Base-by-base conservation (phyloP, 169 alveolate species). In the Cryptosporidium andersoni region DNA sequence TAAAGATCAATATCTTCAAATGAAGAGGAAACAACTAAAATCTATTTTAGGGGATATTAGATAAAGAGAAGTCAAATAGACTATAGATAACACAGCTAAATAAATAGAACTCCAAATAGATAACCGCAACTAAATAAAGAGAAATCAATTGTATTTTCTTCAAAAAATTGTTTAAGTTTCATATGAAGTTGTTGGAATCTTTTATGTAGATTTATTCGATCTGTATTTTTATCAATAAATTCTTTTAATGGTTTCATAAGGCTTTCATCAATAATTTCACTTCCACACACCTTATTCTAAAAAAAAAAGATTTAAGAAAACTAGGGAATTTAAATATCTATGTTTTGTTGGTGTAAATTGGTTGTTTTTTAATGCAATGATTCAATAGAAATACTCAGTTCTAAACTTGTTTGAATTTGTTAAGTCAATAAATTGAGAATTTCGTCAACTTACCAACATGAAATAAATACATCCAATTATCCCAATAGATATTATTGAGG, bases 51-150 rank as follows among this genome's bases (percentile, higher is more conserved):
- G 39, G 55, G 48, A 56, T 3, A 36, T 14, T 64, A 45, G 43
- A 16, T 12, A 47, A 14, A 5, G 48, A 64, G 39, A 43, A 7
- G 16, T 45, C 62, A 47, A 64, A 64, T 4, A 0, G 2, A 64
- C 40, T 43, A 12, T 64, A 64, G 48, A 14, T 36, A 37, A 62
- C 14, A 37, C 64, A 47, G 39, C 49, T 25, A 48, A 45, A 34
- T 58, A 48, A 56, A 37, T 48, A 74, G 45, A 58, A 74, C 55
- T 58, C 85, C 85, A 34, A 74, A 43, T 64, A 74, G 43, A 36
- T 58, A 55, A 14, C 85, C 85, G 12, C 55, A 56, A 39, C 85
- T 64, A 48, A 74, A 74, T 5, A 74, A 47, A 11, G 85, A 74
- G 34, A 74, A 58, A 12, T 51, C 45, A 40, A 58, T 43, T 39